Conservation (phyloP, 75 land plant species). For the Cupressus sempervirens region DNA sequence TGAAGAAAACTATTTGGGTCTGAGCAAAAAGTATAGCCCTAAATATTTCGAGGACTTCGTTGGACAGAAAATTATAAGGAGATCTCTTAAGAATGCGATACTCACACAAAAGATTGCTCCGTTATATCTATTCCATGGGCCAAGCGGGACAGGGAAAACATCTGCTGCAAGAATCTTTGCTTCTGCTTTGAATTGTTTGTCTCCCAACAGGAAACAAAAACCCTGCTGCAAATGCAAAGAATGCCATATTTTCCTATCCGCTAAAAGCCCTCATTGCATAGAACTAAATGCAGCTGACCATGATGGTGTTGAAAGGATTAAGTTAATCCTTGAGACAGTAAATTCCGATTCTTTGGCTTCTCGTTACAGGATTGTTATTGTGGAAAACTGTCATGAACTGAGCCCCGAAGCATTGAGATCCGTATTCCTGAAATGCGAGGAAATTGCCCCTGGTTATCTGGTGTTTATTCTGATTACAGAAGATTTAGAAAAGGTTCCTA, state of each 20-base stretch:
- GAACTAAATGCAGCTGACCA: conserved; percentile 59
- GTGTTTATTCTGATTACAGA: conserved; percentile 73
- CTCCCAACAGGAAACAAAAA: conserved; percentile 26
- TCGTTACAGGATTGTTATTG: conserved; percentile 53
- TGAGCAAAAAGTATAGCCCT: conserved; percentile 81
- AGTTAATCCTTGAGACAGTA: conserved; percentile 27
- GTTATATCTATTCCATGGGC: conserved; percentile 82
- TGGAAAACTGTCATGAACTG: conserved; percentile 74
- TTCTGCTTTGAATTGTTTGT: conserved; percentile 61
- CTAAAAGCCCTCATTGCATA: conserved; percentile 38
- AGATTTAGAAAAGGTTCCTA: conserved; percentile 66
- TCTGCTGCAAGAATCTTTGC: conserved; percentile 65
- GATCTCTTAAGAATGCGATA: conserved; percentile 59
- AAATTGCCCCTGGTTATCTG: conserved; percentile 44
- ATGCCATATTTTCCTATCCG: conserved; percentile 39
- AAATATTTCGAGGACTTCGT: conserved; percentile 61
- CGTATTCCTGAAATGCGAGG: conserved; percentile 51
- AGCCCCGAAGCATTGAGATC: conserved; percentile 47
- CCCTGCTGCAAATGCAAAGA: conserved; percentile 74
- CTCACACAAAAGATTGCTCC: conserved; percentile 62
- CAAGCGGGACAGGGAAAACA: conserved; percentile 87
- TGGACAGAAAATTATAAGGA: conserved; percentile 66
- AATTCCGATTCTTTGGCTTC: conserved; percentile 15
- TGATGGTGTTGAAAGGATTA: conserved; percentile 50
- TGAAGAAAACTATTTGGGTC: conserved; percentile 19